Evolutionary conservation across 768 basidiomycete species (phyloP).

Genomic region (Auriscalpium microsporum): DNA sequence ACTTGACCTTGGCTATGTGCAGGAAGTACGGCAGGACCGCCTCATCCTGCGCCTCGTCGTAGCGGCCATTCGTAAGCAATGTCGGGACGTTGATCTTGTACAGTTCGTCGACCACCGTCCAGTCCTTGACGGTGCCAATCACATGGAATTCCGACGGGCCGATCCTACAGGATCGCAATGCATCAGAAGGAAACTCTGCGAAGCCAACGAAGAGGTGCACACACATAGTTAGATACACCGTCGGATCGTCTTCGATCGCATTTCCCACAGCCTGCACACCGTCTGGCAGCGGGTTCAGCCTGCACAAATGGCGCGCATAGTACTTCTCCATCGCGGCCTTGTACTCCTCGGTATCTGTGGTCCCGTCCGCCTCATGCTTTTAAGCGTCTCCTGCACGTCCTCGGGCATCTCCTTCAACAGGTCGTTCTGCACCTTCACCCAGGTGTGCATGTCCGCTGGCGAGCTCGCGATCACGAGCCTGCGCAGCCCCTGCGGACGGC

Average conservation of each 20-base stretch:
- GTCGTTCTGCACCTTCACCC: constrained; percentile 16
- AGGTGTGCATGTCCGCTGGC: constrained; percentile 22
- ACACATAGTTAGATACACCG: not conserved
- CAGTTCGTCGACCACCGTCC: constrained; percentile 20
- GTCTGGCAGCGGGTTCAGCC: constrained; percentile 3
- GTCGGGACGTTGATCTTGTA: constrained; percentile 22
- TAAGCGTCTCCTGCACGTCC: constrained; percentile 24
- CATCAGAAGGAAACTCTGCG: constrained; percentile 1
- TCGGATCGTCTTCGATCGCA: not conserved
- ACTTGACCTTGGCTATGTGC: constrained; percentile 23
- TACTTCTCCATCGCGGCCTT: not conserved
- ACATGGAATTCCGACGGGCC: constrained; percentile 24
- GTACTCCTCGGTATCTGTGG: constrained; percentile 16
- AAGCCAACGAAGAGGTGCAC: constrained; percentile 17
- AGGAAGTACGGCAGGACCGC: constrained; percentile 26
- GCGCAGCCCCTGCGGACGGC: constrained; percentile 24
- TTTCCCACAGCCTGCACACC: not conserved
- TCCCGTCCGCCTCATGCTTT: constrained; percentile 24
- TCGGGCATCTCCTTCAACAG: constrained; percentile 23
- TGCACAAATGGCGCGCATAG: not conserved
- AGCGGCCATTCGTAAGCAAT: constrained; percentile 27
- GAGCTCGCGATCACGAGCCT: constrained; percentile 22
- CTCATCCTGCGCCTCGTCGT: constrained; percentile 32
- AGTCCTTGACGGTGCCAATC: constrained; percentile 19
- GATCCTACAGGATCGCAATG: constrained; percentile 13